Evolutionary conservation across 202 grass and related monocot species (phyloP).

Genomic region (Zizania palustris): DNA sequence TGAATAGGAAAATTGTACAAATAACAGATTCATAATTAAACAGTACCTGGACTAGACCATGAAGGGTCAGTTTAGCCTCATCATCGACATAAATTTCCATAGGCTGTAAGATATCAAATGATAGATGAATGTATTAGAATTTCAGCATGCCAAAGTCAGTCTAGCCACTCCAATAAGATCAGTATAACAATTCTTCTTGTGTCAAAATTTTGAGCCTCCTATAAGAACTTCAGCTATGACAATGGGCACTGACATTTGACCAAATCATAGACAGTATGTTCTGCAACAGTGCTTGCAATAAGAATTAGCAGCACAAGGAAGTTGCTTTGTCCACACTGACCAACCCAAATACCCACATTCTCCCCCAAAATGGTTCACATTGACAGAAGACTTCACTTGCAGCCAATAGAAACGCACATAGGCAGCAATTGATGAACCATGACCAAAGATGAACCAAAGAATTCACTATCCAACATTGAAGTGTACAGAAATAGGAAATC

Average conservation of each 20-base stretch:
- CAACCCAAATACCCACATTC: conserved; percentile 32
- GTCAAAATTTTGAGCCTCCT: conserved; percentile 38
- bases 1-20: not conserved
- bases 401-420: not conserved
- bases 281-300: conserved; percentile 42
- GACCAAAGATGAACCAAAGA: not conserved
- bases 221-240: conserved; percentile 44
- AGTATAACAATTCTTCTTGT: conserved; percentile 40
- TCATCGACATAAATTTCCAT: conserved; percentile 99
- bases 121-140: conserved; percentile 68
- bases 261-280: conserved; percentile 27
- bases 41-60: conserved; percentile 89
- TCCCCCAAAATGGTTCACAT: not conserved
- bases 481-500: not conserved
- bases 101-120: conserved; percentile 86
- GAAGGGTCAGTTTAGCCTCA: conserved; percentile 87
- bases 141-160: conserved; percentile 55
- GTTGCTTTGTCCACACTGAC: conserved; percentile 29
- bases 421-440: conserved; percentile 18
- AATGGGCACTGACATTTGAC: conserved; percentile 11
- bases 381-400: conserved; percentile 1
- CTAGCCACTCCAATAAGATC: conserved; percentile 45
- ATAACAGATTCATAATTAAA: not conserved
- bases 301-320: conserved; percentile 8
- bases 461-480: not conserved